Base-by-base conservation (phyloP, 2,329 filamentous ascomycete genomes). In the Scedosporium minutisporum region DNA sequence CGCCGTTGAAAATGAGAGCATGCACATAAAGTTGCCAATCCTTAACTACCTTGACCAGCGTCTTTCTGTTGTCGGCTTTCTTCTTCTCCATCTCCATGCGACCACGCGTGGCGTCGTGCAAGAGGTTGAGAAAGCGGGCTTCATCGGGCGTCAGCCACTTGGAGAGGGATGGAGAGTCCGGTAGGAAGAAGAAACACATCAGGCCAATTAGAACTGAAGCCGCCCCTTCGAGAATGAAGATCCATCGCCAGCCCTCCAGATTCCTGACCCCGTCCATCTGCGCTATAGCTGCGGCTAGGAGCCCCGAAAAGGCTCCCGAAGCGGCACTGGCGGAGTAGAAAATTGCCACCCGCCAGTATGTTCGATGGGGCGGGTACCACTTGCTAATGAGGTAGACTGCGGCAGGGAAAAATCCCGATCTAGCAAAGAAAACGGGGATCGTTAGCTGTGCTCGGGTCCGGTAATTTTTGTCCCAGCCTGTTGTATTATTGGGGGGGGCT, bases 291-390 rank as follows among this genome's bases (percentile, higher is more conserved):
- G 86, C 87, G 0, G 87, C 87, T 1, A 90, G 77, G 0, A 90
- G 78, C 2, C 87, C 87, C 69, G 87, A 87, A 63, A 90, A 90
- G 0, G 86, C 90, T 0, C 90, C 90, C 0, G 89, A 88, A 0
- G 93, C 75, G 0, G 90, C 88, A 0, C 90, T 89, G 0, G 89
- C 89, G 0, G 87, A 90, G 76, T 93, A 93, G 79, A 93, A 71
- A 46, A 65, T 68, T 9, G 70, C 66, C 23, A 71, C 69, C 2
- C 71, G 66, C 5, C 63, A 65, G 0, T 68, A 66, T 0, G 70
- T 63, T n/a, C 71, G 69, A 10, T 66, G 67, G 1, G 68, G 70
- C 64, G 69, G 66, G 64, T 73, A 73, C 71, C 71, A 73, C 7
- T 66, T 68, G 0, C 66, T 69, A 62, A 65, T 68, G 9, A 72